Evolutionary conservation across 2,329 filamentous ascomycete species (phyloP).

Genomic region (Claviceps pazoutovae): DNA sequence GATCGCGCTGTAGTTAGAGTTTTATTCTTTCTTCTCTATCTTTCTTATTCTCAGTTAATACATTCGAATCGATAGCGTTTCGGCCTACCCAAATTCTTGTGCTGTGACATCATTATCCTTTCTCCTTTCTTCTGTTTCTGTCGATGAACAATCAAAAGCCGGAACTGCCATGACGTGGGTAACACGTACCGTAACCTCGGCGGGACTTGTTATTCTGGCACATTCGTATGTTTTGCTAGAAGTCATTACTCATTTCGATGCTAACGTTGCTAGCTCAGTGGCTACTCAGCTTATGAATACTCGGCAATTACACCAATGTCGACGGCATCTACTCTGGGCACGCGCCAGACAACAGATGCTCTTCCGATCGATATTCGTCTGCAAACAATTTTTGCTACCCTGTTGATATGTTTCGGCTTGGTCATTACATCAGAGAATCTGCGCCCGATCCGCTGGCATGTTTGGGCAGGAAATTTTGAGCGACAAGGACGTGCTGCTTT

Average conservation of each 20-base stretch:
- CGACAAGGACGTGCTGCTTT: slow-evolving; percentile 52
- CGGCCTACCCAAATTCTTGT: neutral
- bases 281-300: slow-evolving; percentile 93
- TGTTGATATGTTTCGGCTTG: slow-evolving; percentile 71
- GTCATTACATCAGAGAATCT: slow-evolving; percentile 65
- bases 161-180: slow-evolving; percentile 1
- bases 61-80: too few relatives aligned
- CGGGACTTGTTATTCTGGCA: slow-evolving; percentile 61
- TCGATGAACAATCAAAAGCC: too few relatives aligned
- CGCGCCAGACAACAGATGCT: slow-evolving; percentile 26
- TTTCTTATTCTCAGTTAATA: neutral
- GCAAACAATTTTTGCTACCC: slow-evolving; percentile 68
- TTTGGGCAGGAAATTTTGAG: slow-evolving; percentile 76
- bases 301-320: slow-evolving; percentile 53
- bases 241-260: slow-evolving; percentile 3
- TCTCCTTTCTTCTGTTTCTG: too few relatives aligned
- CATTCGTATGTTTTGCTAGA: slow-evolving; percentile 56
- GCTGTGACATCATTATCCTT: neutral
- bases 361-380: slow-evolving; percentile 78
- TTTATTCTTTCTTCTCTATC: too few relatives aligned
- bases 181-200: neutral
- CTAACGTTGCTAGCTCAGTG: slow-evolving; percentile 37
- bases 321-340: slow-evolving; percentile 28
- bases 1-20: too few relatives aligned
- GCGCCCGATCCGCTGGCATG: slow-evolving; percentile 71